A percentile compares a stretch with the other conserved stretches of the same genome.
These are phyloP conservation scores for Colletotrichum chlorophyti DNA, from an alignment of 2,329 filamentous ascomycete species.

Conservation along the genomic window DNA sequence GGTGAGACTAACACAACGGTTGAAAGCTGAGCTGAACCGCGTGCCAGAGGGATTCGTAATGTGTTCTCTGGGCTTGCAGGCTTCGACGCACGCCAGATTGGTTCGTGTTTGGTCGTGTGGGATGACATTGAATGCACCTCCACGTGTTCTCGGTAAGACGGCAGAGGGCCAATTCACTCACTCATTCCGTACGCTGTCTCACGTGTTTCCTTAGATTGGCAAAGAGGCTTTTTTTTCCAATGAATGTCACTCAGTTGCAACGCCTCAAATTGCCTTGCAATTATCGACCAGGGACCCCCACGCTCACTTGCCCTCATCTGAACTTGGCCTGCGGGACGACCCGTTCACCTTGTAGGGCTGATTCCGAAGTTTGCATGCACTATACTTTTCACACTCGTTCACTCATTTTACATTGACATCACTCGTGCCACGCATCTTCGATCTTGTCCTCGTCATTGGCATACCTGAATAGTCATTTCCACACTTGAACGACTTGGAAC, in stretches of 20 bases:
- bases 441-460: too few relatives aligned
- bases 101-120: neutral
- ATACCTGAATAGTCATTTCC: too few relatives aligned
- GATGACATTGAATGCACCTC: neutral
- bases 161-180: constrained; percentile 4
- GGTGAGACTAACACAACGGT: neutral
- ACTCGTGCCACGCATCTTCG: too few relatives aligned
- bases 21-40: neutral
- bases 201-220: neutral
- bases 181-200: too few relatives aligned
- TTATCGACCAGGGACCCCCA: neutral
- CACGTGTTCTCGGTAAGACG: constrained; percentile 13
- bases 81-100: constrained; percentile 24
- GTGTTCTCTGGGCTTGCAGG: constrained; percentile 10
- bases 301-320: constrained; percentile 2
- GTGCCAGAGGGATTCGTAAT: constrained; percentile 21
- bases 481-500: too few relatives aligned
- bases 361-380: too few relatives aligned
- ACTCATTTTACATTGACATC: neutral
- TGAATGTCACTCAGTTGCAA: neutral
- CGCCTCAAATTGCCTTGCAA: neutral
- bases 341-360: constrained; percentile 22
- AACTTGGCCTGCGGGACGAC: constrained; percentile 15
- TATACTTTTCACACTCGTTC: too few relatives aligned
- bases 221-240: too few relatives aligned